phyloP scores from a whole-genome alignment of 768 basidiomycete genomes.

The Termitomyces sp. region DNA sequence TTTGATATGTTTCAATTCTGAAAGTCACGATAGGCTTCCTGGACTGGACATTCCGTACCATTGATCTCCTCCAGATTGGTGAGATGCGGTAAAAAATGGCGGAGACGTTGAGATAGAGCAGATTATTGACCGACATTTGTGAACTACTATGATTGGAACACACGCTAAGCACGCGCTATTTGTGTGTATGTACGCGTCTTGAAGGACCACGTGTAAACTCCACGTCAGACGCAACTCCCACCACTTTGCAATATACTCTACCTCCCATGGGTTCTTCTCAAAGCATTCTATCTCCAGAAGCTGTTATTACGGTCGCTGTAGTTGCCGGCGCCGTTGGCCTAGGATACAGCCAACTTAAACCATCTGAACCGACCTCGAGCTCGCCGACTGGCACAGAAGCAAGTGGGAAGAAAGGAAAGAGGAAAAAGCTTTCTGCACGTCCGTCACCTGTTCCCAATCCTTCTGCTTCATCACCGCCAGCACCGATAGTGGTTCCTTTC shows the following conservation, averaged over 20 bases:
- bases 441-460: not conserved
- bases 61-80: too few species aligned
- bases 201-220: constrained; percentile 16
- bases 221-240: constrained; percentile 15
- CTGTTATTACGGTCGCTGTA: constrained; percentile 29
- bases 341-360: constrained; percentile 27
- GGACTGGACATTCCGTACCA: not conserved
- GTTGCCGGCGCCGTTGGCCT: constrained; percentile 35
- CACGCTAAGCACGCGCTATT: constrained; percentile 13
- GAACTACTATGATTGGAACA: too few species aligned
- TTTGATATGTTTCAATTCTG: not conserved
- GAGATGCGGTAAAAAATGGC: too few species aligned
- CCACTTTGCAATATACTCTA: not conserved
- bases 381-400: not conserved
- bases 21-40: not conserved
- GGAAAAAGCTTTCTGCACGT: constrained; percentile 7
- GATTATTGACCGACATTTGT: too few species aligned
- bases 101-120: too few species aligned
- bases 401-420: constrained; percentile 14
- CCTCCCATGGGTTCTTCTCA: constrained; percentile 39
- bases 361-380: not conserved
- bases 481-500: constrained; percentile 21
- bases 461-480: constrained; percentile 1
- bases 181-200: constrained; percentile 17
- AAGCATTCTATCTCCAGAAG: constrained; percentile 35